Conservation (phyloP, 78 protist genomes). For the Tieghemostelium lacteum region DNA sequence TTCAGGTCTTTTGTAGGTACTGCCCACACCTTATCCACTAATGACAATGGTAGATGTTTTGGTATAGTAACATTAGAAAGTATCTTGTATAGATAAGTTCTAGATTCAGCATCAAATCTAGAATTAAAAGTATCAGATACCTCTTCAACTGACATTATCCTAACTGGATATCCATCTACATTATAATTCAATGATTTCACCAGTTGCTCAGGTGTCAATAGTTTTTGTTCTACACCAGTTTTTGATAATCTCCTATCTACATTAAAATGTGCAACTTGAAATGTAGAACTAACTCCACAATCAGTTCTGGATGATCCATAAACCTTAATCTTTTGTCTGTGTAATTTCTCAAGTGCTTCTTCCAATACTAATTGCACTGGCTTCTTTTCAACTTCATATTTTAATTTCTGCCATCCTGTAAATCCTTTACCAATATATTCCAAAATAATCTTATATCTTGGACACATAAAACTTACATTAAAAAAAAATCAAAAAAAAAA, state of each 20-base stretch:
- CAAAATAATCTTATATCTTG: conserved; percentile 47
- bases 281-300: conserved; percentile 44
- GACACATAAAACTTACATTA: neutral
- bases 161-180: conserved; percentile 2
- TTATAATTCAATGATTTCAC: conserved; percentile 42
- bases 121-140: conserved; percentile 34
- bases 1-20: neutral
- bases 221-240: conserved; percentile 6
- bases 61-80: neutral
- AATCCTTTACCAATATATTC: conserved; percentile 57
- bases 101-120: conserved; percentile 28
- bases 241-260: neutral
- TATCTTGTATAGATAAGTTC: conserved; percentile 42
- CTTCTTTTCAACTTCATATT: conserved; percentile 1
- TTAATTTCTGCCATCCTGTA: conserved; percentile 50
- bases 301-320: conserved; percentile 47
- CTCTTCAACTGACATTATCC: conserved; percentile 15
- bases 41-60: conserved; percentile 30
- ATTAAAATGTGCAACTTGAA: conserved; percentile 53
- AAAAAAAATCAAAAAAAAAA: no score
- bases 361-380: conserved; percentile 56
- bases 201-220: conserved; percentile 12
- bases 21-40: conserved; percentile 22
- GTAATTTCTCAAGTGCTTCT: conserved; percentile 15
- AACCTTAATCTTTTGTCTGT: neutral